A percentile compares a stretch with the other conserved stretches of the same genome.
These are phyloP conservation scores for Monosporascus ibericus DNA, from an alignment of 2,329 filamentous ascomycete species.

Conservation along the genomic window DNA sequence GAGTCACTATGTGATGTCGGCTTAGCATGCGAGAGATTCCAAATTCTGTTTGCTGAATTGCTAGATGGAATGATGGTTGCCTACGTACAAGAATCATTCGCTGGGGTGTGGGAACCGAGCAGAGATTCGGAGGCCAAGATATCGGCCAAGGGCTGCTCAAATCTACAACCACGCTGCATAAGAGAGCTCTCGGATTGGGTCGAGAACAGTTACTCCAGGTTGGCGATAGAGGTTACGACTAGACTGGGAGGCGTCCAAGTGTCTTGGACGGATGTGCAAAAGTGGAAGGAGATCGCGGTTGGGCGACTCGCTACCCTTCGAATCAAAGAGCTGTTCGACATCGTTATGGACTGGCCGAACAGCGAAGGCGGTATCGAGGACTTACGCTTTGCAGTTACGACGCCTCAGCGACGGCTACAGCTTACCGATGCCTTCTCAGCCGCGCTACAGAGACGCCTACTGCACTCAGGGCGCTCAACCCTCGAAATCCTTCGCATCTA, in stretches of 20 bases:
- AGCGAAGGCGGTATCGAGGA: conserved; percentile 69
- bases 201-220: conserved; percentile 57
- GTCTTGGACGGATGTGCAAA: conserved; percentile 52
- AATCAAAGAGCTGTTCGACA: conserved; percentile 70
- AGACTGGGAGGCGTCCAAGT: conserved; percentile 37
- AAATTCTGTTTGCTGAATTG: conserved; percentile 65
- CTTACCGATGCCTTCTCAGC: conserved; percentile 65
- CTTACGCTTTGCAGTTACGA: conserved; percentile 63
- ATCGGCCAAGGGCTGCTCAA: conserved; percentile 20
- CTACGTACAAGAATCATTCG: conserved; percentile 56
- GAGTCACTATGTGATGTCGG: conserved; percentile 58
- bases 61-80: conserved; percentile 61
- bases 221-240: conserved; percentile 56
- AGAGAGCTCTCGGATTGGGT: conserved; percentile 60
- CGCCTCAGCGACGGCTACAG: conserved; percentile 60
- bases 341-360: conserved; percentile 68
- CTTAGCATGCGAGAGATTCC: conserved; percentile 61
- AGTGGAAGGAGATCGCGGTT: conserved; percentile 66
- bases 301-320: conserved; percentile 62
- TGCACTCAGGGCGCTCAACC: conserved; percentile 72
- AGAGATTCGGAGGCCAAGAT: conserved; percentile 16
- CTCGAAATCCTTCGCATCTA: conserved; percentile 71
- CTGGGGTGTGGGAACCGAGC: conserved; percentile 53
- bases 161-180: conserved; percentile 48
- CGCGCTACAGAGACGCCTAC: conserved; percentile 57